phyloP scores from a whole-genome alignment of 1,139 yeast species.

The Candida sp. region DNA sequence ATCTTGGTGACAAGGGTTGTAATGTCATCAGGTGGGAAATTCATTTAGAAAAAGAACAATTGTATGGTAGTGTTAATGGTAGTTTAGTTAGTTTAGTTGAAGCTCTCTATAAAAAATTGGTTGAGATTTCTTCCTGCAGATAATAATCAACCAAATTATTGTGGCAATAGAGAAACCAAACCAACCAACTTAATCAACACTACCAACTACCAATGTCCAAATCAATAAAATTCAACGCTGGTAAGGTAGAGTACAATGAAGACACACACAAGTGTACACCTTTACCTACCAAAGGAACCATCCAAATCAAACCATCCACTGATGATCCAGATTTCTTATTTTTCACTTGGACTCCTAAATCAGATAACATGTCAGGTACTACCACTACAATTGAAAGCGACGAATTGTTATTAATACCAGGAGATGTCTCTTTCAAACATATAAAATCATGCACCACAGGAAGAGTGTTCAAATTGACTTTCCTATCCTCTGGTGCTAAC shows the following conservation, averaged over 20 bases:
- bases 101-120: background rate
- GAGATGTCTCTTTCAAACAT: constrained; percentile 84
- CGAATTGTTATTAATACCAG: constrained; percentile 83
- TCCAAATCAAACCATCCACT: constrained; percentile 56
- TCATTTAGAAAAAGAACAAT: constrained; percentile 19
- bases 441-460: constrained; percentile 77
- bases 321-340: constrained; percentile 52
- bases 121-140: background rate
- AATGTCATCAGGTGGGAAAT: constrained; percentile 63
- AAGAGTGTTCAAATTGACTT: constrained; percentile 79
- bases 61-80: no score
- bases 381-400: constrained; percentile 47
- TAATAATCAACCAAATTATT: background rate
- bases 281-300: constrained; percentile 69
- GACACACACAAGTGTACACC: constrained; percentile 73
- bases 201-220: constrained; percentile 10
- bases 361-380: constrained; percentile 21
- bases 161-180: background rate
- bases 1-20: constrained; percentile 50
- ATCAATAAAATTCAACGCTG: constrained; percentile 69
- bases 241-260: constrained; percentile 73
- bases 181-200: no score
- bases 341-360: constrained; percentile 42
- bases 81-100: background rate
- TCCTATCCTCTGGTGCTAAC: constrained; percentile 80